Evolutionary conservation across 139 green algal genomes (phyloP), one percentile per base, ranked within the genome.

Genomic region (Micromonas commoda): DNA sequence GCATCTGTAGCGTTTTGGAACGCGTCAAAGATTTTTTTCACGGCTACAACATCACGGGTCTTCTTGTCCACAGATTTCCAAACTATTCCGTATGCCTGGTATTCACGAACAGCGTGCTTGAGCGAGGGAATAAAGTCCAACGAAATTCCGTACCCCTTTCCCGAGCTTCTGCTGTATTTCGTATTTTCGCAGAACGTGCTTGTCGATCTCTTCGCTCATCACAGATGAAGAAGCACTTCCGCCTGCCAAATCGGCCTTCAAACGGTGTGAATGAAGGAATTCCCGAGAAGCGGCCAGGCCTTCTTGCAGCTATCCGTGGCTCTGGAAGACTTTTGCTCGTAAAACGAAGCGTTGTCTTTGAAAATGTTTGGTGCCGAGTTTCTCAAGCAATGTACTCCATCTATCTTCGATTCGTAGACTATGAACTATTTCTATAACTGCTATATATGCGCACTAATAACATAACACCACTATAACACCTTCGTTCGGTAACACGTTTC

Each of bases 21-120:
- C 0, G 94, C 94, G 74, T 97, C 94, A 73, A 98, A 98, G 28
- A 98, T 97, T 78, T 98, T 98, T 80, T 98, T 98, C 64, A 98
- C 74, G 0, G 94, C 94, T 3, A 97, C 91, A 0, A 86, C 86
- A 39, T 92, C 84, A 2, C 84, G 71, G 0, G 87, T 96, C 77
- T 95, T 96, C 67, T 91, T 91, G 79, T 97, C 93, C 0, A 97
- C 74, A 0, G 94, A 93, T 61, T 91, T 93, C 95, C 95, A 99
- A 0, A 99, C 95, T 23, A 99, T 94, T 32, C 95, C 95, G 71
- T 98, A 99, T 0, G 95, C 95, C 93, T 66, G 71, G 9, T 57
- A 57, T 57, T 16, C 26, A 73, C 23, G 5, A 38, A 51, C 71
- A 57, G 45, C 45, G 45, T 57, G 9, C 16, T 57, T 57, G 19